These are phyloP conservation scores for Neonectria ditissima DNA, from an alignment of 2,329 filamentous ascomycete species.

Conservation along the genomic window DNA sequence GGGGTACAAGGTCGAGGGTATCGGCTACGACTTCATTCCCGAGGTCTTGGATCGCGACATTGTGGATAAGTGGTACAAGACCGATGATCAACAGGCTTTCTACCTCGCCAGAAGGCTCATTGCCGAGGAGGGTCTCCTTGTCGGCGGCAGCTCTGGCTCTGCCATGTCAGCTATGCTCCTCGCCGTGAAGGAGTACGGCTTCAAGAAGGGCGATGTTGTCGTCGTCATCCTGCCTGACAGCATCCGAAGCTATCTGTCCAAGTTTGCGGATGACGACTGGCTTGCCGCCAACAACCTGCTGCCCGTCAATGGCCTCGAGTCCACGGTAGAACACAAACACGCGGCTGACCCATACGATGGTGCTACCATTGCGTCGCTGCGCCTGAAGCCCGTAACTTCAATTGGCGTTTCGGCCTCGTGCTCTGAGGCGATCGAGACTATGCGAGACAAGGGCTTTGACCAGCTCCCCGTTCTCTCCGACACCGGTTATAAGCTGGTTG, in stretches of 20 bases:
- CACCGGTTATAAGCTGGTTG: conserved; percentile 79
- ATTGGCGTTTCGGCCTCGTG: conserved; percentile 78
- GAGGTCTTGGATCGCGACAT: conserved; percentile 85
- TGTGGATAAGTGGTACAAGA: conserved; percentile 99
- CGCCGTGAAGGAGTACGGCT: conserved; percentile 80
- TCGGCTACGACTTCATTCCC: conserved; percentile 98
- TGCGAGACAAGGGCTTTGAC: conserved; percentile 98
- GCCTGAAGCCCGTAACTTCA: conserved; percentile 93
- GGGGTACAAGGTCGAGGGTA: conserved; percentile 97
- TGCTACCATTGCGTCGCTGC: conserved; percentile 83
- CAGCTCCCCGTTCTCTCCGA: conserved; percentile 90
- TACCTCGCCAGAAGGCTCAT: conserved; percentile 90
- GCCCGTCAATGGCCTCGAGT: conserved; percentile 65
- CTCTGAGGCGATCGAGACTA: conserved; percentile 92
- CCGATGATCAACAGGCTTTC: conserved; percentile 92
- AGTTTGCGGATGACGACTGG: conserved; percentile 99
- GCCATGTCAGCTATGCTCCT: conserved; percentile 86
- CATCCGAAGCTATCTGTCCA: conserved; percentile 96
- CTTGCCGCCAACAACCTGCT: conserved; percentile 95
- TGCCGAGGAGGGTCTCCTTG: conserved; percentile 91
- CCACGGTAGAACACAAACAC: conserved; percentile 57
- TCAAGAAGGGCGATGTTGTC: conserved; percentile 85
- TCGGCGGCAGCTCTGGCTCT: conserved; percentile 93
- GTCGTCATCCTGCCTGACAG: conserved; percentile 95
- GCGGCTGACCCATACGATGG: conserved; percentile 77